These are phyloP conservation scores for Kwoniella dejecticola DNA, from an alignment of 768 basidiomycete species.

Conservation along the genomic window DNA sequence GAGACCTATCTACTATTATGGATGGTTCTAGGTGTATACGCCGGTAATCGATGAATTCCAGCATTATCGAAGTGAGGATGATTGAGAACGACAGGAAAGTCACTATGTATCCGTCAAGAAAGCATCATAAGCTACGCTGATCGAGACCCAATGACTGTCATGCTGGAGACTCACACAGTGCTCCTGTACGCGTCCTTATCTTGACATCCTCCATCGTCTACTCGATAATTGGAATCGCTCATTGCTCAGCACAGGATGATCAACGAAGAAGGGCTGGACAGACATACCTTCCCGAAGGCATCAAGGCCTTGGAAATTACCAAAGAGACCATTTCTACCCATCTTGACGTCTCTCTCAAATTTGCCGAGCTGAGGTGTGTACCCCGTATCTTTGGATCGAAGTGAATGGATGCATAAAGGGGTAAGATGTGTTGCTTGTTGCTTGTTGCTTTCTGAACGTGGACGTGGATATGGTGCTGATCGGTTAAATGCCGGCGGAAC, in stretches of 20 bases:
- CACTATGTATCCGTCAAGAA: conserved; percentile 63
- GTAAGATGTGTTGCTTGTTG: no score
- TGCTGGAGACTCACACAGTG: conserved; percentile 71
- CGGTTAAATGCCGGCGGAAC: neutral
- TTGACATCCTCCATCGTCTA: conserved; percentile 99
- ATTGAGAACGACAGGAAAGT: conserved; percentile 88
- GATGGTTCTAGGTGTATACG: conserved; percentile 79
- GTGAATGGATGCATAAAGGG: neutral
- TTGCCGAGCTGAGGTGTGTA: neutral
- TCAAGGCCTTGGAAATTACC: conserved; percentile 78
- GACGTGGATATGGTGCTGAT: conserved; percentile 3
- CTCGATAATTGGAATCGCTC: neutral
- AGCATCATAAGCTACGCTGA: neutral
- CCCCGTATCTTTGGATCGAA: neutral
- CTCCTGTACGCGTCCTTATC: conserved; percentile 94
- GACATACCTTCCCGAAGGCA: conserved; percentile 94
- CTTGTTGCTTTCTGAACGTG: neutral
- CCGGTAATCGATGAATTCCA: conserved; percentile 96
- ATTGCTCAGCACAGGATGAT: neutral
- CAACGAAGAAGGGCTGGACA: neutral
- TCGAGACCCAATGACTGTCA: neutral
- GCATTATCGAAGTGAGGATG: conserved; percentile 83
- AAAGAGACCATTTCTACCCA: conserved; percentile 56
- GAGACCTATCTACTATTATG: conserved; percentile 87
- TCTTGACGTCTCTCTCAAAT: conserved; percentile 24